Percentiles rank a stretch among this genome's conserved stretches.
These are phyloP conservation scores for Rhodotorula paludigena DNA, from an alignment of 768 basidiomycete genomes.

Conservation along the genomic window DNA sequence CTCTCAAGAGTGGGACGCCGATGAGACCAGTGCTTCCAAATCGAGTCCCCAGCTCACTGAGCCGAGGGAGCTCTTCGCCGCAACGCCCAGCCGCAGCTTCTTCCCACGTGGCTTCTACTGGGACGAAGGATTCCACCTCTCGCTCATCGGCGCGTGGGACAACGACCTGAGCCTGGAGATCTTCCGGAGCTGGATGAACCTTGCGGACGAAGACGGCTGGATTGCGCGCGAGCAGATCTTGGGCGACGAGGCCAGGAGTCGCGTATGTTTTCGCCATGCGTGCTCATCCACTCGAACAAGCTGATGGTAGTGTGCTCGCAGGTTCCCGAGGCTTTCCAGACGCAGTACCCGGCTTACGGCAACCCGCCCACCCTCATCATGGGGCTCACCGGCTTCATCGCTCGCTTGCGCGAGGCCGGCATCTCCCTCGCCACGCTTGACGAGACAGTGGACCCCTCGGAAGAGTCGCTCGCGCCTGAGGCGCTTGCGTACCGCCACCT, in stretches of 20 bases:
- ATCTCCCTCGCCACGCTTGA: conserved; percentile 7
- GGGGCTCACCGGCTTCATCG: conserved; percentile 85
- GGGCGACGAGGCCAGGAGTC: conserved; percentile 92
- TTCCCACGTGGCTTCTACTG: conserved; percentile 98
- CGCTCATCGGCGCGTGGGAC: conserved; percentile 89
- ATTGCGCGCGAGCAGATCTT: conserved; percentile 93
- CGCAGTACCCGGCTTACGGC: conserved; percentile 87
- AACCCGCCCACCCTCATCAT: conserved; percentile 93
- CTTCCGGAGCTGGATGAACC: conserved; percentile 76
- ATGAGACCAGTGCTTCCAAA: conserved; percentile 53
- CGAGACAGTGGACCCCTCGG: background rate
- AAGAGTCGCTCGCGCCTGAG: background rate
- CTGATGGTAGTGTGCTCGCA: conserved; percentile 41
- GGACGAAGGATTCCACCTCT: conserved; percentile 95
- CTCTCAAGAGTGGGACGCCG: conserved; percentile 81
- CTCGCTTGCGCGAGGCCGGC: conserved; percentile 56
- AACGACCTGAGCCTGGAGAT: conserved; percentile 85
- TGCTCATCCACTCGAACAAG: too few species aligned
- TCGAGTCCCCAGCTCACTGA: conserved; percentile 56
- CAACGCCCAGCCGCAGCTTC: conserved; percentile 91
- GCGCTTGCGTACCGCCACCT: conserved; percentile 48
- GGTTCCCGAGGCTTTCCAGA: conserved; percentile 85
- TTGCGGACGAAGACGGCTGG: conserved; percentile 93
- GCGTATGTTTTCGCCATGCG: conserved; percentile 51
- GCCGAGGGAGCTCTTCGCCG: conserved; percentile 72